Evolutionary conservation across 2,329 filamentous ascomycete species (phyloP).

Genomic region (Diaporthe australafricana): DNA sequence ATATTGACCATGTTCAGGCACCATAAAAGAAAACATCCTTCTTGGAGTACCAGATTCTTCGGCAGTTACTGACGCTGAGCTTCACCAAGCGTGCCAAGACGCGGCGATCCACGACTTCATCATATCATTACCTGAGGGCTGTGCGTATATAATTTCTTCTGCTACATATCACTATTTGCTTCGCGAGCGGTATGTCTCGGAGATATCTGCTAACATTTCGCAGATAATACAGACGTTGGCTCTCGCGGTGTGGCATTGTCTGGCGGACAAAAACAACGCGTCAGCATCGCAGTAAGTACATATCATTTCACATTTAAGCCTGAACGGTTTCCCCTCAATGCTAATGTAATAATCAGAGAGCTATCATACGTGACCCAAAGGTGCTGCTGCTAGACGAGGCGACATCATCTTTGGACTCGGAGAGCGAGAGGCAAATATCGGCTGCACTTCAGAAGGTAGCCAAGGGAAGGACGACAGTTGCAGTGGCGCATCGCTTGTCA

Average conservation of each 20-base stretch:
- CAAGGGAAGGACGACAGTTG: slow-evolving; percentile 74
- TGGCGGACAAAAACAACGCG: slow-evolving; percentile 67
- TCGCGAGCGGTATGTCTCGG: not conserved
- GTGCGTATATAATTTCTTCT: not conserved
- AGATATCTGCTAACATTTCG: slow-evolving; percentile 44
- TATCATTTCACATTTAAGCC: not conserved
- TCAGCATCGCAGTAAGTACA: slow-evolving; percentile 59
- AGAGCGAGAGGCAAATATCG: slow-evolving; percentile 72
- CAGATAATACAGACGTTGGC: slow-evolving; percentile 72
- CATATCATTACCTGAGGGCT: slow-evolving; percentile 70
- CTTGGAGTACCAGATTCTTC: slow-evolving; percentile 69
- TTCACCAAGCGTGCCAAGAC: slow-evolving; percentile 66
- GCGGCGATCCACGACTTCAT: slow-evolving; percentile 81
- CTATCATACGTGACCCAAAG: slow-evolving; percentile 62
- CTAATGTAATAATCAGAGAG: slow-evolving; percentile 46
- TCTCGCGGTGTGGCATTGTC: slow-evolving; percentile 72
- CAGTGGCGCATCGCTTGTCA: slow-evolving; percentile 81
- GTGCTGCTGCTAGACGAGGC: slow-evolving; percentile 70
- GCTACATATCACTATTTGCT: not conserved
- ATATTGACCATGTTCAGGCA: slow-evolving; percentile 49
- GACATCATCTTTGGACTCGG: slow-evolving; percentile 69
- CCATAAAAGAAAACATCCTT: slow-evolving; percentile 76
- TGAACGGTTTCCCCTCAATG: not conserved
- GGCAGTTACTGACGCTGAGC: slow-evolving; percentile 61
- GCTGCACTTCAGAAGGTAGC: slow-evolving; percentile 74